Evolutionary conservation across 2,329 filamentous ascomycete species (phyloP).

Genomic region (Diaporthe amygdali): DNA sequence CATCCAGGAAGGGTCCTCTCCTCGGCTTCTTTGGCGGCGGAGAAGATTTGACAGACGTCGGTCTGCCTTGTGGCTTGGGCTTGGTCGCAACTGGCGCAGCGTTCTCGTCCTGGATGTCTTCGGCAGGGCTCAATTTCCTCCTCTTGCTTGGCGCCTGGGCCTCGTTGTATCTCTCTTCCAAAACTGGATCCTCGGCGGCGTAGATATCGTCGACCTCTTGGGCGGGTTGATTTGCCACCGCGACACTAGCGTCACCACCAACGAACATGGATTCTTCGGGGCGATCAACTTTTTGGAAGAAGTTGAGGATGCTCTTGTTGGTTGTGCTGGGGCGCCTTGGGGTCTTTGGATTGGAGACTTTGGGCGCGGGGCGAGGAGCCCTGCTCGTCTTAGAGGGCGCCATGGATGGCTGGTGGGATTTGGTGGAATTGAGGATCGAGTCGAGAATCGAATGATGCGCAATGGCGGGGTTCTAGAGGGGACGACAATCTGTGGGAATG

Average conservation of each 20-base stretch:
- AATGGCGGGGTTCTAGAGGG: not conserved
- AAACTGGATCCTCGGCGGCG: slow-evolving; percentile 23
- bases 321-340: slow-evolving; percentile 32
- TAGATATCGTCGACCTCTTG: slow-evolving; percentile 30
- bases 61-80: slow-evolving; percentile 1
- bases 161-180: slow-evolving; percentile 44
- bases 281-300: slow-evolving; percentile 74
- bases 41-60: not conserved
- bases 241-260: slow-evolving; percentile 29
- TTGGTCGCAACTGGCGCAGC: slow-evolving; percentile 26
- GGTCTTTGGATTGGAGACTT: slow-evolving; percentile 34
- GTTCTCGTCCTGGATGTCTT: slow-evolving; percentile 15
- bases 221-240: slow-evolving; percentile 5
- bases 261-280: slow-evolving; percentile 65
- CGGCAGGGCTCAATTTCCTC: slow-evolving; percentile 44
- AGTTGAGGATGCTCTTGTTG: slow-evolving; percentile 74
- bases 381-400: slow-evolving; percentile 19
- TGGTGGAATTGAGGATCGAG: not conserved
- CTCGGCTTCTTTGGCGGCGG: slow-evolving; percentile 36
- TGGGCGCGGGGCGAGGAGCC: slow-evolving; percentile 1
- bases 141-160: slow-evolving; percentile 42
- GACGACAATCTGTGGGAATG: not conserved
- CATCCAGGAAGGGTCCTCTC: slow-evolving; percentile 71
- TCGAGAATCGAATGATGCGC: not conserved
- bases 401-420: slow-evolving; percentile 5